Base-by-base conservation (phyloP, 2,329 filamentous ascomycete genomes). In the Diaporthe velutina region DNA sequence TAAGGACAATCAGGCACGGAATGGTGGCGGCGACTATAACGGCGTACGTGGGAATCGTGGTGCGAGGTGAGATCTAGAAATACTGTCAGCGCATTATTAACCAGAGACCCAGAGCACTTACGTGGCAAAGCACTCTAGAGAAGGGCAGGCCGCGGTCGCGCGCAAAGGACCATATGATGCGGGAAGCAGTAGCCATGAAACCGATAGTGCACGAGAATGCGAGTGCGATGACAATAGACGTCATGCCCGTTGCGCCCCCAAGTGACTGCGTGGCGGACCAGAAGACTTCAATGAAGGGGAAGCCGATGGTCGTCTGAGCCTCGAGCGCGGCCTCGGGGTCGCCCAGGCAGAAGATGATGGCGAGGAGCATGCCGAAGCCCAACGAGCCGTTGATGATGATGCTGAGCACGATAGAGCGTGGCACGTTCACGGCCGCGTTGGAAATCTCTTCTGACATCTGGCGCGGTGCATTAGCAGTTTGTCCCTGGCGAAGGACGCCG, bases 301-400 rank as follows among this genome's bases (percentile, higher is more conserved):
- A 81, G 40, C 77, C 77, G 54, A 80, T 66, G 1, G 75, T 78
- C 3, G 75, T 67, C 0, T 74, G 57, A 0, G 80, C 74, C 0
- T 81, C 80, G 4, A 90, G 80, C 0, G 87, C 84, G 0, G 78
- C 79, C 10, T 86, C 82, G 12, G 88, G 80, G 72, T 91, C 84
- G 2, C 85, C 85, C 15, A 91, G 82, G 35, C 86, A 89, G 77
- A 91, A 91, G 13, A 89, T 84, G 52, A 90, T 82, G 0, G 88
- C 87, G 17, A 91, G 83, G n/a, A 90, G 78, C 83, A 91, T 89
- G 30, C 86, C 83, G 57, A 91, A 89, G 0, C 89, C 90, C 1
- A 90, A 81, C 0, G 84, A 78, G 4, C 87, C 88, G 73, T 91
- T 91, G 68, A 90, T 82, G 0, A 85, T 75, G 0, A 90, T 83